Conservation (phyloP, 768 basidiomycete species). For the Lentinula aciculospora region DNA sequence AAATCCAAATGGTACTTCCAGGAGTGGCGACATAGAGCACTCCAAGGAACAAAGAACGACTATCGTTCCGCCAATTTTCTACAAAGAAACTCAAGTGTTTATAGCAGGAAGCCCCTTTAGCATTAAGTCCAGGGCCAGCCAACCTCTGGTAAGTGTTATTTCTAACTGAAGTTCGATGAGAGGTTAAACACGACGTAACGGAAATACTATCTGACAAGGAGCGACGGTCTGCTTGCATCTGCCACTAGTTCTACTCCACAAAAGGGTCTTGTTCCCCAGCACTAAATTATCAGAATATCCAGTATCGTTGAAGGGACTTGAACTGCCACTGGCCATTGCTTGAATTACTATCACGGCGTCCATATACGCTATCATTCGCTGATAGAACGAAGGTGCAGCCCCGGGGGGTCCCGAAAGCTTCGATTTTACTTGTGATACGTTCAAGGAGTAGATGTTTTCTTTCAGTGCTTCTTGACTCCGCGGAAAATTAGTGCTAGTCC, state of each 20-base stretch:
- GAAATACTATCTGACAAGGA: not conserved
- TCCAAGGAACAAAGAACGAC: too few relatives aligned
- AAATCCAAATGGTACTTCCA: too few relatives aligned
- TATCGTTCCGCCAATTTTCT: too few relatives aligned
- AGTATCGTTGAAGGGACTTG: too few relatives aligned
- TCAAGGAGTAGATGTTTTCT: not conserved
- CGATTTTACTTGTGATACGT: not conserved
- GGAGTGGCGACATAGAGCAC: too few relatives aligned
- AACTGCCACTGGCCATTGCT: too few relatives aligned
- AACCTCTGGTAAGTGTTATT: not conserved
- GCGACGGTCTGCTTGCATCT: not conserved
- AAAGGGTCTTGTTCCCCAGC: too few relatives aligned
- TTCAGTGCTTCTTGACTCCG: not conserved
- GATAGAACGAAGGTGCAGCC: not conserved
- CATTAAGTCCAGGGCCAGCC: not conserved
- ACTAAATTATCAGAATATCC: too few relatives aligned
- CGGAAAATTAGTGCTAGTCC: not conserved
- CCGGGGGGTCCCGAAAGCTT: not conserved
- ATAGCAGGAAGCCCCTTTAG: too few relatives aligned
- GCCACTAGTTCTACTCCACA: not conserved
- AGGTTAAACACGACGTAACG: not conserved
- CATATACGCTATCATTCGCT: too few relatives aligned
- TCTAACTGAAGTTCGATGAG: not conserved
- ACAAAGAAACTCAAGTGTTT: too few relatives aligned
- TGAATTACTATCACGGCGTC: too few relatives aligned